A percentile compares a stretch with the other conserved stretches of the same genome.
These are phyloP conservation scores for Pseudogymnoascus sp. DNA, from an alignment of 2,329 filamentous ascomycete genomes.

Conservation along the genomic window DNA sequence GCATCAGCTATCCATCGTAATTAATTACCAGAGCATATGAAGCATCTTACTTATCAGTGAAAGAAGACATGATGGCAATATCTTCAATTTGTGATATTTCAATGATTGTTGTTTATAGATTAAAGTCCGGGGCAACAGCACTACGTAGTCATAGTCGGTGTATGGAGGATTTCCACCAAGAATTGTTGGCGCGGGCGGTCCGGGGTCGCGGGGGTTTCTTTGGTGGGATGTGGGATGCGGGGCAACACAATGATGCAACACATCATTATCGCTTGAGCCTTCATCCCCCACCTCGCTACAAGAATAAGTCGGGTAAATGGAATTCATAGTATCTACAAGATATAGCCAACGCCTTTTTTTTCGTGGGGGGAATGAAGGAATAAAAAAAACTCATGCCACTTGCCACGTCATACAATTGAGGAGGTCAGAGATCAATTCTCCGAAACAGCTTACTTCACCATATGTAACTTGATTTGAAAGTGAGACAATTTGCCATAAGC, in stretches of 20 bases:
- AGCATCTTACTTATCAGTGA: not conserved
- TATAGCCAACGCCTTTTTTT: not conserved
- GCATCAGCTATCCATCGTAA: not conserved
- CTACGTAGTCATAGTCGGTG: constrained; percentile 4
- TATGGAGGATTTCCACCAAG: constrained; percentile 7
- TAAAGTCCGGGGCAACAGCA: not conserved
- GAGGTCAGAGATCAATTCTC: not conserved
- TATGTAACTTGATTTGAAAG: not conserved
- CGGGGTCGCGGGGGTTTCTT: not conserved
- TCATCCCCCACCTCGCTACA: constrained; percentile 5
- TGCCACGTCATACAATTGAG: not conserved
- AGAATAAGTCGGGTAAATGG: not conserved
- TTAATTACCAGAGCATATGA: not conserved
- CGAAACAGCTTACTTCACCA: not conserved
- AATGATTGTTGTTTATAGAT: not conserved
- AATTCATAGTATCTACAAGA: not conserved
- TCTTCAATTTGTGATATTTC: constrained; percentile 1
- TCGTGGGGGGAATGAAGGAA: not conserved
- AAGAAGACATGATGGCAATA: constrained; percentile 1
- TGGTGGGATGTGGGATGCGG: constrained; percentile 9
- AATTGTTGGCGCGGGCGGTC: not conserved
- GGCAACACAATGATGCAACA: constrained; percentile 4
- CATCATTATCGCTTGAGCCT: constrained; percentile 20
- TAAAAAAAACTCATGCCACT: not conserved
- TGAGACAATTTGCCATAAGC: too few relatives aligned